These are phyloP conservation scores for Nephromyces sp. DNA, from an alignment of 169 alveolate genomes.

Conservation along the genomic window DNA sequence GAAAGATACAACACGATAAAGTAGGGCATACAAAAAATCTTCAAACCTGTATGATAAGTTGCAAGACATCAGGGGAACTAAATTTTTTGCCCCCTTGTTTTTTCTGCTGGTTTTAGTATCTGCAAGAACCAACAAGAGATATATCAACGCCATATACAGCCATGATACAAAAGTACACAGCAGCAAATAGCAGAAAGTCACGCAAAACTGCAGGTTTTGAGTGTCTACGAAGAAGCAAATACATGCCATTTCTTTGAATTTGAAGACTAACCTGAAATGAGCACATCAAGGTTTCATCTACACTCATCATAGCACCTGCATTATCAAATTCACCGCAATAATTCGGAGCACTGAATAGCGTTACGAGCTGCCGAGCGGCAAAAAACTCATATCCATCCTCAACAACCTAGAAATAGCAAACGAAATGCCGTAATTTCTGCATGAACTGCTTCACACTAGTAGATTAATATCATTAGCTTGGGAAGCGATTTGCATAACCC, in stretches of 20 bases:
- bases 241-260: no score
- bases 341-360: slow-evolving; percentile 97
- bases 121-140: neutral
- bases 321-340: slow-evolving; percentile 98
- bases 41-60: no score
- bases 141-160: neutral
- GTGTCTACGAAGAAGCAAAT: no score
- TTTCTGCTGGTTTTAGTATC: neutral
- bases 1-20: no score
- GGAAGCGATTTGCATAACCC: no score
- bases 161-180: neutral
- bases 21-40: no score
- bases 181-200: neutral
- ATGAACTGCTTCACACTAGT: no score
- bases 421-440: no score
- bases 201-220: neutral
- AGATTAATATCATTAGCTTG: no score
- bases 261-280: slow-evolving; percentile 28
- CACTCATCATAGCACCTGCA: slow-evolving; percentile 96
- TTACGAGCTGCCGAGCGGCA: slow-evolving; percentile 94
- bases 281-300: slow-evolving; percentile 89
- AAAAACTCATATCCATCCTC: slow-evolving; percentile 99
- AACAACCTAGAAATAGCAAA: slow-evolving; percentile 67
- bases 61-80: no score
- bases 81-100: no score